Evolutionary conservation across 805 yeast genomes (phyloP).

Genomic region (Ogataea corticis): DNA sequence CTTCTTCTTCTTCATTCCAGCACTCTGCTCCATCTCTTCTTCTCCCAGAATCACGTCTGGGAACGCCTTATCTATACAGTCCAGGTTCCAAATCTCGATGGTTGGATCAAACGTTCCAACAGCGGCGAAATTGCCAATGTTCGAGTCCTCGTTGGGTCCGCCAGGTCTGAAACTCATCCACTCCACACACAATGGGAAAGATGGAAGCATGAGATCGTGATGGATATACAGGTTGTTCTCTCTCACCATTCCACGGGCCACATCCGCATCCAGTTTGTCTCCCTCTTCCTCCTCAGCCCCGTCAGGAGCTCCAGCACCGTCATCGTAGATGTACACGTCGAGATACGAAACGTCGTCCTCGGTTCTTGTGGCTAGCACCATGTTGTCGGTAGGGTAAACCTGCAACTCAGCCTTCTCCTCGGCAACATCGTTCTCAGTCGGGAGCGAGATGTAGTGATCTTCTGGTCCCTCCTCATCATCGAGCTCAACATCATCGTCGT

Average conservation of each 20-base stretch:
- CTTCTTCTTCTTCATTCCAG: constrained; percentile 43
- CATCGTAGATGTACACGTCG: constrained; percentile 94
- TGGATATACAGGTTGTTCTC: constrained; percentile 84
- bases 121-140: constrained; percentile 89
- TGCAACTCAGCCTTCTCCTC: constrained; percentile 86
- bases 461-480: constrained; percentile 37
- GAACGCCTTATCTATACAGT: constrained; percentile 87
- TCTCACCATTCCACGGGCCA: constrained; percentile 69
- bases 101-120: constrained; percentile 97
- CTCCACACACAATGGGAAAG: constrained; percentile 95
- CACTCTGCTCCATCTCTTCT: constrained; percentile 45
- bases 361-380: constrained; percentile 88
- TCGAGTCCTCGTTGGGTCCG: constrained; percentile 40
- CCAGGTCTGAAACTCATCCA: constrained; percentile 83
- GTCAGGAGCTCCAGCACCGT: constrained; percentile 81
- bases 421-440: constrained; percentile 58
- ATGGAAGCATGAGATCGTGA: constrained; percentile 95
- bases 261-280: constrained; percentile 70
- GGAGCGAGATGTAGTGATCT: constrained; percentile 65
- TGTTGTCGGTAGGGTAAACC: constrained; percentile 85
- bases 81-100: constrained; percentile 96
- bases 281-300: constrained; percentile 64
- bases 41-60: constrained; percentile 94
- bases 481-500: constrained; percentile 26
- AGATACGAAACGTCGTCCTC: constrained; percentile 92